Percentiles rank a stretch among this genome's conserved stretches.
These are phyloP conservation scores for Arabidopsis thaliana DNA, from an alignment of 345 rosid species.

Conservation along the genomic window DNA sequence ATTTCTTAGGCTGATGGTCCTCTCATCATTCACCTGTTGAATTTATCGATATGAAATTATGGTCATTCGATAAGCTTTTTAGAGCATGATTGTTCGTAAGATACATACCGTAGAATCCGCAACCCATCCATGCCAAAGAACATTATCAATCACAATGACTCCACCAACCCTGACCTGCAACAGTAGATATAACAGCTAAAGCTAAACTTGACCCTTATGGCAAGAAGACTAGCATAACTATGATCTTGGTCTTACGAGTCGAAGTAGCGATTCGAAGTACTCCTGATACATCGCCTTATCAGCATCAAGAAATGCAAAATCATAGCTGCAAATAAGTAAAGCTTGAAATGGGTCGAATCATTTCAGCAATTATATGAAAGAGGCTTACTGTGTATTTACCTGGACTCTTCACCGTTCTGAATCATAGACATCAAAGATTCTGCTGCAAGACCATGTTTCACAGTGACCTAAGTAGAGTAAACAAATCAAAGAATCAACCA, in stretches of 20 bases:
- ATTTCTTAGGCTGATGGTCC: conserved; percentile 68
- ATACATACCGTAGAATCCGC: conserved; percentile 72
- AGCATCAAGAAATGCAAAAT: conserved; percentile 87
- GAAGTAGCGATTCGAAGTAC: conserved; percentile 82
- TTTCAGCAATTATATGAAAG: conserved; percentile 12
- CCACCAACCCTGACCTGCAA: conserved; percentile 82
- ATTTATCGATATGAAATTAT: conserved; percentile 12
- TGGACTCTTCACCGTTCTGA: conserved; percentile 73
- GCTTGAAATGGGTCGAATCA: neutral
- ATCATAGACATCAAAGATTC: conserved; percentile 68
- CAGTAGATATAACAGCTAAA: conserved; percentile 19
- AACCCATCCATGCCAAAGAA: conserved; percentile 95
- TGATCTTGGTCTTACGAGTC: conserved; percentile 59
- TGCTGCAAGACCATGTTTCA: conserved; percentile 77
- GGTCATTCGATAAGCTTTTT: neutral
- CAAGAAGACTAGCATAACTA: neutral
- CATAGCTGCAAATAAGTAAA: conserved; percentile 61
- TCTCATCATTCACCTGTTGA: conserved; percentile 74
- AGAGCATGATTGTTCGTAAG: conserved; percentile 9
- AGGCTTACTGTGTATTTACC: conserved; percentile 50
- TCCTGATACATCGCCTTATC: conserved; percentile 91
- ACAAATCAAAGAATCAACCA: conserved; percentile 29
- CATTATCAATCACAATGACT: conserved; percentile 82
- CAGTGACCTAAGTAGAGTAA: conserved; percentile 58
- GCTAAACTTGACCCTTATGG: neutral